Evolutionary conservation across 2,329 filamentous ascomycete species (phyloP).

Genomic region (Botrytis sinoallii): DNA sequence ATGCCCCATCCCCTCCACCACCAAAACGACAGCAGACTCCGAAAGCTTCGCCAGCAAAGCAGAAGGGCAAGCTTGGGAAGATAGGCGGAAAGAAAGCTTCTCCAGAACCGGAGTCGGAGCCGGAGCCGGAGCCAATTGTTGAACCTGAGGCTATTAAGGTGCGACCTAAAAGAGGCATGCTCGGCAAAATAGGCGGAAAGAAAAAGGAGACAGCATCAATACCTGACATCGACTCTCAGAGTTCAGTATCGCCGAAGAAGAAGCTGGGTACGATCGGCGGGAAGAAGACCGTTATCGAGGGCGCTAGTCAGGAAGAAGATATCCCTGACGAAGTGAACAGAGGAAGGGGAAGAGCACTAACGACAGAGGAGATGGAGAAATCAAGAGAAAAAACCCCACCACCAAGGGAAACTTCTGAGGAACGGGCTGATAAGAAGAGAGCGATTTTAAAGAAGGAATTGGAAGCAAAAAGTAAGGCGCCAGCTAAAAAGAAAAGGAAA

Average conservation of each 20-base stretch:
- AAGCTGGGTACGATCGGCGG: slow-evolving; percentile 31
- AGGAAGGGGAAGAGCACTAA: slow-evolving; percentile 24
- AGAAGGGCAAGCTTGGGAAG: slow-evolving; percentile 26
- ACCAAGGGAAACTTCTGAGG: slow-evolving; percentile 33
- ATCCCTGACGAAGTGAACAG: slow-evolving; percentile 6
- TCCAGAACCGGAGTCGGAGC: slow-evolving; percentile 18
- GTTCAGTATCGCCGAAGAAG: slow-evolving; percentile 22
- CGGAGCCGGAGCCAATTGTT: slow-evolving; percentile 12
- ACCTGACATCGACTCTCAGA: slow-evolving; percentile 21
- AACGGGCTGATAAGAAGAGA: slow-evolving; percentile 36
- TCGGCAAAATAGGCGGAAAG: slow-evolving; percentile 34
- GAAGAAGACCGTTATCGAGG: slow-evolving; percentile 5
- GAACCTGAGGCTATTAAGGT: slow-evolving; percentile 10
- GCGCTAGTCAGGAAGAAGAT: slow-evolving; percentile 8
- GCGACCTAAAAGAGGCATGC: slow-evolving; percentile 23
- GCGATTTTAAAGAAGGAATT: slow-evolving; percentile 33
- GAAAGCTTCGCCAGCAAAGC: slow-evolving; percentile 3
- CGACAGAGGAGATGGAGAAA: slow-evolving; percentile 20
- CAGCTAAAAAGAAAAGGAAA: slow-evolving; percentile 38
- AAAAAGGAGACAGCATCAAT: slow-evolving; percentile 24
- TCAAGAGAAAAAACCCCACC: slow-evolving; percentile 18
- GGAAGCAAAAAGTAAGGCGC: slow-evolving; percentile 36
- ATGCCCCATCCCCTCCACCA: slow-evolving; percentile 8
- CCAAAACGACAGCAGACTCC: not conserved
- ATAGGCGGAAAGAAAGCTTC: slow-evolving; percentile 27